Evolutionary conservation across 2,329 filamentous ascomycete species (phyloP), one percentile per base, ranked within the genome.

Genomic region (Aspergillus unguis): DNA sequence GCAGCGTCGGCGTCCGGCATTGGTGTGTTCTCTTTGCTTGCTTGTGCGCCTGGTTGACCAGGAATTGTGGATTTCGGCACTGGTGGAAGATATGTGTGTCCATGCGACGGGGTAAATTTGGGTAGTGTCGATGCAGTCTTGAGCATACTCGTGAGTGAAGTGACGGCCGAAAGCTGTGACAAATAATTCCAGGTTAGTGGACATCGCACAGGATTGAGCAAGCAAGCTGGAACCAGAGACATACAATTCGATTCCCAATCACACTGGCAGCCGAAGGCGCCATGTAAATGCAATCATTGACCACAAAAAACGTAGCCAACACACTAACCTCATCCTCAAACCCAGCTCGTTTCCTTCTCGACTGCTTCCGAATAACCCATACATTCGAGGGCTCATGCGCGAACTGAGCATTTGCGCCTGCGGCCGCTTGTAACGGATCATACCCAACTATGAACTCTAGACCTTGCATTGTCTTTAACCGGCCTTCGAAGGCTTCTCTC

Each of bases 301-400:
- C 75, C 7, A 84, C 75, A 62, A 82, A 86, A 66, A 82, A 86
- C 2, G 80, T 82, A 9, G 75, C 79, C 43, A 85, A 68, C 5
- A 81, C 72, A 28, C 75, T 76, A 28, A 82, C 71, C 51, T 82
- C 77, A 64, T 79, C 77, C 35, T 75, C 70, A 54, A 66, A 56
- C 2, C 71, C 70, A 11, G 59, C 62, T 29, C 67, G 67, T 61
- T 79, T 78, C 53, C 71, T 70, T 44, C 80, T 70, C 49, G 71
- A 72, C 64, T 85, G 82, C 60, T 84, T 84, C 56, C 82, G 77
- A 48, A 86, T 80, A 2, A 85, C 77, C 79, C 81, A 86, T 33
- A 84, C 72, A 53, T 76, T 75, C 42, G 75, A 69, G 68, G 78
- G 59, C 65, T 81, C 58, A 67, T 76, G 67, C 23, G 69, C 68